phyloP scores from a whole-genome alignment of 169 alveolate genomes.

The Cryptosporidium baileyi region DNA sequence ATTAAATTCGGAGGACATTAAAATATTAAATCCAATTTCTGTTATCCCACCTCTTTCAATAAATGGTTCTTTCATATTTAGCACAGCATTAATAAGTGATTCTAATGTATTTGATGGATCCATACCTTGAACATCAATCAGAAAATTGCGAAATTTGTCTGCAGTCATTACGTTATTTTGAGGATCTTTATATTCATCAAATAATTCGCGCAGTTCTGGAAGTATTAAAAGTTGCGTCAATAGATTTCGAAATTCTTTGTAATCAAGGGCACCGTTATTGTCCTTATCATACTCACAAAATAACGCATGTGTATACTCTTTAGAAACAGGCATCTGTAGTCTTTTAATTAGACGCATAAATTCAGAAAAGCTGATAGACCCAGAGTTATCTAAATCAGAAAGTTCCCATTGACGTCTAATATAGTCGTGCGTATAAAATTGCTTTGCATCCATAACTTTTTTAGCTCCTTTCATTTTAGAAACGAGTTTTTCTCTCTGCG shows the following conservation, averaged over 20 bases:
- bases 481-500: constrained; percentile 28
- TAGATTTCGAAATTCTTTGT: constrained; percentile 45
- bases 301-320: constrained; percentile 47
- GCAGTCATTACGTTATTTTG: constrained; percentile 33
- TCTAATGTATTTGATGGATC: constrained; percentile 47
- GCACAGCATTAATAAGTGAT: constrained; percentile 41
- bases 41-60: constrained; percentile 66
- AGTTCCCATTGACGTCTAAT: constrained; percentile 73
- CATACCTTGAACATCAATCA: constrained; percentile 68
- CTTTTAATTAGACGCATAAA: constrained; percentile 59
- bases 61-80: constrained; percentile 63
- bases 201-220: constrained; percentile 48
- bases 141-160: constrained; percentile 26
- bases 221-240: constrained; percentile 34
- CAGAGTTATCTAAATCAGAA: constrained; percentile 69
- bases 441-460: constrained; percentile 34
- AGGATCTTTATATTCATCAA: constrained; percentile 55
- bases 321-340: constrained; percentile 64
- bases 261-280: constrained; percentile 41
- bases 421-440: constrained; percentile 53
- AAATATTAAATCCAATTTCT: constrained; percentile 63
- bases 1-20: constrained; percentile 64
- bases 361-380: constrained; percentile 38
- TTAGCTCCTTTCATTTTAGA: constrained; percentile 24
- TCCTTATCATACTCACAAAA: constrained; percentile 61